phyloP scores from a whole-genome alignment of 257 asterid genomes.

The Nicotiana noctiflora region DNA sequence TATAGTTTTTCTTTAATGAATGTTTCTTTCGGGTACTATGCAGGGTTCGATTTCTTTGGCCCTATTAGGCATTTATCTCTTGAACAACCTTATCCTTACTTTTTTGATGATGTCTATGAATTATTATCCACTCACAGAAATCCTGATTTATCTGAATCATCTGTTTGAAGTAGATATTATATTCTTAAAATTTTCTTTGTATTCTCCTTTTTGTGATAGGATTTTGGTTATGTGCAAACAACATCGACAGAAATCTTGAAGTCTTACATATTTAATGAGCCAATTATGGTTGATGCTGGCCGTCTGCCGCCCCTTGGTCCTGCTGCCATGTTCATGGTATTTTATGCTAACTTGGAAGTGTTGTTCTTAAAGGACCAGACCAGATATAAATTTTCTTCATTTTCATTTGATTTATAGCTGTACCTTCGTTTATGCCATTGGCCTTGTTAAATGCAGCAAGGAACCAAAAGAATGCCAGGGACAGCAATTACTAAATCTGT shows the following conservation, averaged over 20 bases:
- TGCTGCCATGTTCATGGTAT: slow-evolving; percentile 90
- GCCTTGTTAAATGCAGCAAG: slow-evolving; percentile 65
- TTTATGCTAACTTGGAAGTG: slow-evolving; percentile 15
- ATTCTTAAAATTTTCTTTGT: background rate
- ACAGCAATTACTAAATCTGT: slow-evolving; percentile 97
- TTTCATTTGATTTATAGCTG: slow-evolving; percentile 4
- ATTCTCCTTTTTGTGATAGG: slow-evolving; percentile 44
- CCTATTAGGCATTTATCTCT: background rate
- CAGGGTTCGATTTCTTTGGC: background rate
- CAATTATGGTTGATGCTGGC: slow-evolving; percentile 88
- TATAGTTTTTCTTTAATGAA: background rate
- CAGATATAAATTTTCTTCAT: background rate
- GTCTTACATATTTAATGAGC: slow-evolving; percentile 91
- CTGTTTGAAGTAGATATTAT: background rate
- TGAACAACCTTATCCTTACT: background rate
- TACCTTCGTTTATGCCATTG: slow-evolving; percentile 16
- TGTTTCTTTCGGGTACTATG: background rate
- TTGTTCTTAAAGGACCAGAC: background rate
- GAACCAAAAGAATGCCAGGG: slow-evolving; percentile 96
- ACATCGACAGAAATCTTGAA: slow-evolving; percentile 96
- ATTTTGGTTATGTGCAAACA: slow-evolving; percentile 95
- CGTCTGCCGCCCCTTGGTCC: slow-evolving; percentile 91
- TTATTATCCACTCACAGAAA: background rate
- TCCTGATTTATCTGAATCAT: background rate
- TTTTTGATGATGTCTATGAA: background rate